Evolutionary conservation across 2,329 filamentous ascomycete genomes (phyloP).

Genomic region (Orbilia blumenaviensis): DNA sequence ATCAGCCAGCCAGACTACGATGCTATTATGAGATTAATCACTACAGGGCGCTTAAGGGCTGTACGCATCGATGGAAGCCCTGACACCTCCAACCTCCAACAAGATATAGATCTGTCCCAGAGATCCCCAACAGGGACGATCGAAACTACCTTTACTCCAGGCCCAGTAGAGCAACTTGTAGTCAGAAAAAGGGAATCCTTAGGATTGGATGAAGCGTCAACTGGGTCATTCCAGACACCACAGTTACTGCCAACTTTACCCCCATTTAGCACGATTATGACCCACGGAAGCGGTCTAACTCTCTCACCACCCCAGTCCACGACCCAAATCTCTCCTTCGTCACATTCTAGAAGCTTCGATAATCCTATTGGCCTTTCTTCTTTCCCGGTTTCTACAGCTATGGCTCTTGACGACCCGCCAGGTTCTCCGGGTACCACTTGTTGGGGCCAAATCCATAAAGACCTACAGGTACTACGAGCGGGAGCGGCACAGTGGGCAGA

Average conservation of each 20-base stretch:
- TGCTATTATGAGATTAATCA: conserved; percentile 29
- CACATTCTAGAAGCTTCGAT: conserved; percentile 10
- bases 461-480: not conserved
- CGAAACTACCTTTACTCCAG: not conserved
- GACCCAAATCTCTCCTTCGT: not conserved
- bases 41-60: conserved; percentile 21
- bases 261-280: conserved; percentile 16
- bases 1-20: conserved; percentile 38
- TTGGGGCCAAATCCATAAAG: conserved; percentile 9
- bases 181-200: conserved; percentile 1
- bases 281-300: not conserved
- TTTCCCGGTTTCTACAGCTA: not conserved
- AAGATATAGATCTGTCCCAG: not conserved
- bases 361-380: not conserved
- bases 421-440: not conserved
- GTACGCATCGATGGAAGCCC: not conserved
- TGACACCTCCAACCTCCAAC: not conserved
- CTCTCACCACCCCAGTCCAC: not conserved
- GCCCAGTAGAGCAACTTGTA: not conserved
- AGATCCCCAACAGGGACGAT: not conserved
- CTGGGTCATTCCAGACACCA: not conserved
- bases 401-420: conserved; percentile 1
- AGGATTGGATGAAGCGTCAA: not conserved
- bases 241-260: not conserved
- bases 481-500: conserved; percentile 8